phyloP scores from a whole-genome alignment of 768 basidiomycete species.

The Termitomyces sp. region DNA sequence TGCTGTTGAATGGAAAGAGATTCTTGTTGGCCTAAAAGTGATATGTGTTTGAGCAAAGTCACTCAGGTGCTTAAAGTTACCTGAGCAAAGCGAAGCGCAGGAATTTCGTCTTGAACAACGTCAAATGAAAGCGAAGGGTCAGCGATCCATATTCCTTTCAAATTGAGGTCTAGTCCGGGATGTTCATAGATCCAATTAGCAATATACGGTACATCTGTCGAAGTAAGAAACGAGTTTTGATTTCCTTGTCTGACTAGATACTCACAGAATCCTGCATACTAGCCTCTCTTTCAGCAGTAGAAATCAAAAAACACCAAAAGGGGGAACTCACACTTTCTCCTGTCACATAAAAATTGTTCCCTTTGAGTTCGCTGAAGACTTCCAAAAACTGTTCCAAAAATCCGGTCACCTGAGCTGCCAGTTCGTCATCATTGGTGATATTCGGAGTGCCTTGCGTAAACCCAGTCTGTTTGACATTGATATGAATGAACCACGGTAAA shows the following conservation, averaged over 20 bases:
- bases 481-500: background rate
- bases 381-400: slow-evolving; percentile 66
- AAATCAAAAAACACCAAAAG: background rate
- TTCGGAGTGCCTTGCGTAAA: slow-evolving; percentile 66
- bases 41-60: background rate
- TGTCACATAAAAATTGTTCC: slow-evolving; percentile 59
- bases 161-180: slow-evolving; percentile 45
- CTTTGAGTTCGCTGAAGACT: slow-evolving; percentile 63
- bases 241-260: background rate
- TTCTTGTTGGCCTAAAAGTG: slow-evolving; percentile 45
- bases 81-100: slow-evolving; percentile 58
- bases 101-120: slow-evolving; percentile 60
- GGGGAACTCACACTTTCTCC: slow-evolving; percentile 59
- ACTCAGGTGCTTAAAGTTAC: slow-evolving; percentile 15
- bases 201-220: slow-evolving; percentile 46
- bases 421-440: slow-evolving; percentile 55
- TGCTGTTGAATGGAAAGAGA: slow-evolving; percentile 56
- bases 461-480: slow-evolving; percentile 40
- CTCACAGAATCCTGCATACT: slow-evolving; percentile 74
- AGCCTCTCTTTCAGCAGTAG: slow-evolving; percentile 1
- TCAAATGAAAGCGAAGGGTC: slow-evolving; percentile 45
- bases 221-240: background rate
- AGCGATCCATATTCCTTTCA: slow-evolving; percentile 65
- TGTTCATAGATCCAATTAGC: slow-evolving; percentile 70
- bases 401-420: slow-evolving; percentile 46